Percentiles rank a stretch among this genome's conserved stretches.
phyloP scores from a whole-genome alignment of 176 grass and related monocot genomes.

The Miscanthus lutarioriparius region DNA sequence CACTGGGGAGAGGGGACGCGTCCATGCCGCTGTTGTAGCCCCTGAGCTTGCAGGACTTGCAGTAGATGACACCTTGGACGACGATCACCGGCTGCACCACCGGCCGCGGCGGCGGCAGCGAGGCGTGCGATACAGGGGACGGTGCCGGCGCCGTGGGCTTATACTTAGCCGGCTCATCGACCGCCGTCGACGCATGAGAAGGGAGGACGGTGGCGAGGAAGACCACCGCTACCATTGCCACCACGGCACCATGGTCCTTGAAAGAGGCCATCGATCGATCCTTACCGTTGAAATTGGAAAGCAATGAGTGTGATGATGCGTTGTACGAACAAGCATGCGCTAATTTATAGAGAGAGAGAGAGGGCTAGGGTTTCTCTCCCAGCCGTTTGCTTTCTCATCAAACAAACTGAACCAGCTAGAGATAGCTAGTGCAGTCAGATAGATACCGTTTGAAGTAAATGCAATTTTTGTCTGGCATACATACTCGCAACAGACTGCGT shows the following conservation, averaged over 20 bases:
- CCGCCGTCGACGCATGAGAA: neutral
- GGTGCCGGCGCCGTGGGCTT: neutral
- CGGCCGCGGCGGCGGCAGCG: neutral
- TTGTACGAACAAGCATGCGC: neutral
- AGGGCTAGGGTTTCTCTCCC: neutral
- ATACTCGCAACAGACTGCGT: no score
- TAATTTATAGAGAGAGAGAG: constrained; percentile 41
- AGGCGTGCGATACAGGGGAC: neutral
- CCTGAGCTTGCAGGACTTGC: constrained; percentile 45
- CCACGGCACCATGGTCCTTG: neutral
- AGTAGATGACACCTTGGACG: constrained; percentile 48
- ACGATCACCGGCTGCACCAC: constrained; percentile 40
- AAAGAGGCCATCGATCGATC: constrained; percentile 24
- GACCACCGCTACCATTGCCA: neutral
- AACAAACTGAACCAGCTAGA: constrained; percentile 23
- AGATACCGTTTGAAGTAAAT: constrained; percentile 36
- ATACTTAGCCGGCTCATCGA: constrained; percentile 14
- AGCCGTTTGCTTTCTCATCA: constrained; percentile 31
- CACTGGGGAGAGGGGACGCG: constrained; percentile 36
- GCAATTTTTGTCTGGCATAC: constrained; percentile 22
- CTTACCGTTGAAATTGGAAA: neutral
- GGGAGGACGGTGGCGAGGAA: constrained; percentile 3
- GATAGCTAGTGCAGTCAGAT: neutral
- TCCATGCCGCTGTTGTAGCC: constrained; percentile 45
- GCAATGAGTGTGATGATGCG: neutral